Conservation (phyloP, 2,329 filamentous ascomycete species). For the Spiromastix sp. region DNA sequence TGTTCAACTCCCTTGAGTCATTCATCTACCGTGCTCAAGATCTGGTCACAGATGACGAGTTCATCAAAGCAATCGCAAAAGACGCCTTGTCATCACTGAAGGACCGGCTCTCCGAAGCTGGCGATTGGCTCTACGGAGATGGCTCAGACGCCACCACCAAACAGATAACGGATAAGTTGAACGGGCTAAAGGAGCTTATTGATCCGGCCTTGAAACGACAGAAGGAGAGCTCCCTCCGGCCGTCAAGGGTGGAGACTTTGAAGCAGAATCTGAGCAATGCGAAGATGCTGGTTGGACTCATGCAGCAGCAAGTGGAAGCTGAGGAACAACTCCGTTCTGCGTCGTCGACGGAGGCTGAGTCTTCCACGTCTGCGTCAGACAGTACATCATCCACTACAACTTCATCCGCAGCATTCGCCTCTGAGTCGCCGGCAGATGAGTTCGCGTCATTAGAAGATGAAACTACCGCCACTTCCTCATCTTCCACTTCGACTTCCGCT, state of each 20-base stretch:
- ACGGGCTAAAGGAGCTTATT: slow-evolving; percentile 66
- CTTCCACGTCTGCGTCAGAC: slow-evolving; percentile 27
- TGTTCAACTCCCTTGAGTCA: slow-evolving; percentile 82
- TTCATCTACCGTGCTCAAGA: slow-evolving; percentile 87
- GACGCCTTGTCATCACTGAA: slow-evolving; percentile 58
- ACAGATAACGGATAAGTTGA: slow-evolving; percentile 64
- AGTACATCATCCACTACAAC: slow-evolving; percentile 38
- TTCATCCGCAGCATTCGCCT: slow-evolving; percentile 31
- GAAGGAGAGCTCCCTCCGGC: slow-evolving; percentile 61
- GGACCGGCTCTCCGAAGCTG: slow-evolving; percentile 55
- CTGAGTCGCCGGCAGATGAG: slow-evolving; percentile 21
- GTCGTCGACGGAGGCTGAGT: slow-evolving; percentile 37
- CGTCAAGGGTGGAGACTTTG: slow-evolving; percentile 56
- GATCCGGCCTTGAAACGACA: slow-evolving; percentile 66
- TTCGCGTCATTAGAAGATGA: slow-evolving; percentile 70
- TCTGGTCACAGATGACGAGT: slow-evolving; percentile 65
- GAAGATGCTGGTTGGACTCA: slow-evolving; percentile 56
- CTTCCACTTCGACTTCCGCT: slow-evolving; percentile 22
- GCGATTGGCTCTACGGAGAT: slow-evolving; percentile 87
- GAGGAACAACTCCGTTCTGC: slow-evolving; percentile 52
- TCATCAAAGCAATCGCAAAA: slow-evolving; percentile 60
- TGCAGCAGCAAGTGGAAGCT: slow-evolving; percentile 63
- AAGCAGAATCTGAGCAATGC: slow-evolving; percentile 63
- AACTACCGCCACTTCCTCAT: slow-evolving; percentile 38
- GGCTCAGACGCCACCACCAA: slow-evolving; percentile 66